phyloP scores from a whole-genome alignment of 805 yeast genomes.

The Saccharomycopsis sp. region DNA sequence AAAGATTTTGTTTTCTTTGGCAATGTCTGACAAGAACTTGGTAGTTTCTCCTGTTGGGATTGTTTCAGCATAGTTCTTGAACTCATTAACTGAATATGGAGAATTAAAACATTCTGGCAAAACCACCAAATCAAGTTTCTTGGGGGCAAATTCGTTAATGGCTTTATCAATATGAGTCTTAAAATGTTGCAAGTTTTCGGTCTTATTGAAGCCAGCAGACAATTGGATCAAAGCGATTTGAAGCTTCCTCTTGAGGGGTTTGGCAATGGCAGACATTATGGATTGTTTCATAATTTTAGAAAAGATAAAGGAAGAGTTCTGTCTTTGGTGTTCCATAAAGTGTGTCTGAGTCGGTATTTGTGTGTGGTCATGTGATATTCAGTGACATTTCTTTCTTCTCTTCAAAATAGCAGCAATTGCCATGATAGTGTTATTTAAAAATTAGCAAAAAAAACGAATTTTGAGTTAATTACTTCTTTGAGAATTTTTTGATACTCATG shows the following conservation, averaged over 20 bases:
- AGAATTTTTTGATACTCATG: too few species aligned
- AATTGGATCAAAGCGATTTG: constrained; percentile 82
- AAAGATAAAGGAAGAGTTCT: too few species aligned
- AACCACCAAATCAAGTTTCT: constrained; percentile 62
- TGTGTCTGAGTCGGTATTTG: too few species aligned
- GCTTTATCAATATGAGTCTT: constrained; percentile 57
- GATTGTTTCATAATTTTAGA: too few species aligned
- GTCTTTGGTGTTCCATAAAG: too few species aligned
- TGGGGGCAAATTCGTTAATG: constrained; percentile 35
- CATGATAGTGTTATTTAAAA: too few species aligned
- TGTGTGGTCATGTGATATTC: too few species aligned
- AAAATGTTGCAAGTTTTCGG: constrained; percentile 65
- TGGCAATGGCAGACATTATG: constrained; percentile 8
- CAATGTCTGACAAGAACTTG: constrained; percentile 48
- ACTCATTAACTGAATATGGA: constrained; percentile 82
- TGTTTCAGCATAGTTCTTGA: constrained; percentile 79
- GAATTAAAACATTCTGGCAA: constrained; percentile 96
- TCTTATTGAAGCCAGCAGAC: constrained; percentile 68
- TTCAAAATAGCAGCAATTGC: too few species aligned
- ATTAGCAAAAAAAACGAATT: too few species aligned
- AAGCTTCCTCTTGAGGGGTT: constrained; percentile 39
- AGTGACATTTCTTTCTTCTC: too few species aligned
- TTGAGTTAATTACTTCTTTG: too few species aligned
- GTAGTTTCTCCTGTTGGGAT: constrained; percentile 56
- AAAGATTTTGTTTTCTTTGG: constrained; percentile 50